A percentile compares a stretch with the other conserved stretches of the same genome.
phyloP scores from a whole-genome alignment of 2,329 filamentous ascomycete genomes.

The Botrytis paeoniae region DNA sequence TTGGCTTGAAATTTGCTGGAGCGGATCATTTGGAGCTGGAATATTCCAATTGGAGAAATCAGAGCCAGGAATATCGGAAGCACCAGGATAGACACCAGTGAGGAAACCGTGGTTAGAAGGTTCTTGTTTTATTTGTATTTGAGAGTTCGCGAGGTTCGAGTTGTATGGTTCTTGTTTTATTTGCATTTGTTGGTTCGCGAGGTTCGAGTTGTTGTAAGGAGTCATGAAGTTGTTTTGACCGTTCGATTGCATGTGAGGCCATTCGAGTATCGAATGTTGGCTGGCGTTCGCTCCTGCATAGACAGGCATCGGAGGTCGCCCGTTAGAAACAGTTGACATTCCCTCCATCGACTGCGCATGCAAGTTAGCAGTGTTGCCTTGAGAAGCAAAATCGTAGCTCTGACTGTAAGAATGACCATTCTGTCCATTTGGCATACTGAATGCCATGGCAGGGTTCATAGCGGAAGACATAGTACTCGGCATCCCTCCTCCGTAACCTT shows the following conservation, averaged over 20 bases:
- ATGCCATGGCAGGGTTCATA: slow-evolving; percentile 59
- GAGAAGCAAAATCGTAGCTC: slow-evolving; percentile 38
- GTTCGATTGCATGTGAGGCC: slow-evolving; percentile 74
- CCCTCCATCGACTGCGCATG: slow-evolving; percentile 33
- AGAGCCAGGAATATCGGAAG: slow-evolving; percentile 31
- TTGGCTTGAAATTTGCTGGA: slow-evolving; percentile 53
- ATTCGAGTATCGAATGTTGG: slow-evolving; percentile 65
- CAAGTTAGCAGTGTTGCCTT: slow-evolving; percentile 36
- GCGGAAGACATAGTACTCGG: slow-evolving; percentile 59
- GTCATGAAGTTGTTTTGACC: slow-evolving; percentile 64
- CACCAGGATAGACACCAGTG: slow-evolving; percentile 28
- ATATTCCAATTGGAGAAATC: slow-evolving; percentile 42
- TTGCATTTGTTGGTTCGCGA: slow-evolving; percentile 66
- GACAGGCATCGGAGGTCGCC: slow-evolving; percentile 46
- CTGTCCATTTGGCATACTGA: slow-evolving; percentile 60
- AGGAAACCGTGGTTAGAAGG: slow-evolving; percentile 53
- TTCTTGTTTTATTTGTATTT: slow-evolving; percentile 67
- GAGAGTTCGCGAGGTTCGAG: slow-evolving; percentile 64
- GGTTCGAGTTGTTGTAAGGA: slow-evolving; percentile 48
- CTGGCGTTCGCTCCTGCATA: slow-evolving; percentile 52
- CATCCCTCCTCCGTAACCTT: slow-evolving; percentile 57
- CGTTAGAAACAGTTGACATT: slow-evolving; percentile 31
- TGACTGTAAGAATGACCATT: slow-evolving; percentile 48
- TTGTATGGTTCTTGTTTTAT: slow-evolving; percentile 54
- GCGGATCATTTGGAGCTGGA: slow-evolving; percentile 46